These are phyloP conservation scores for Fusarium algeriense DNA, from an alignment of 2,329 filamentous ascomycete species.

Conservation along the genomic window DNA sequence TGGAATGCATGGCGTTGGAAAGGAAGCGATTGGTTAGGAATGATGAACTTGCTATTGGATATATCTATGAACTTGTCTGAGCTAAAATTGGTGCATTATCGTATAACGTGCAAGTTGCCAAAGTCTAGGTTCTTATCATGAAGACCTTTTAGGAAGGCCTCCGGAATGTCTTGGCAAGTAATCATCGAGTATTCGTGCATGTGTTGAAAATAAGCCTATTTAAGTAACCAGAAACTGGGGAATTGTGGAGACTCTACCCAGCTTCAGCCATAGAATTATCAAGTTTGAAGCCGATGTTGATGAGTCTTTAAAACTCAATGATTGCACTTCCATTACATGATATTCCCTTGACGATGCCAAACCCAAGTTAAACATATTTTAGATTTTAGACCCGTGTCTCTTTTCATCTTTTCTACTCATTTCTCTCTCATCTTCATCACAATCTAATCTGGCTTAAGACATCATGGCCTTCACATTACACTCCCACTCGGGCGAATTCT, in stretches of 20 bases:
- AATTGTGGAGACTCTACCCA: conserved; percentile 26
- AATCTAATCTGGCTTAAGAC: background rate
- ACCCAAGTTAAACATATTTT: background rate
- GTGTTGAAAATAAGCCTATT: conserved; percentile 6
- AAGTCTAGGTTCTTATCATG: background rate
- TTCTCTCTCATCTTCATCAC: background rate
- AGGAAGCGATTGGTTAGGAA: conserved; percentile 23
- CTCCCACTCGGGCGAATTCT: conserved; percentile 98
- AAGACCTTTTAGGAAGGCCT: background rate
- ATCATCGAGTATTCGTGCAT: background rate
- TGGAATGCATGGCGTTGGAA: conserved; percentile 33
- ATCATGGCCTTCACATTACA: conserved; percentile 97
- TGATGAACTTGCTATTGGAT: background rate
- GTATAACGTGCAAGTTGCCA: background rate
- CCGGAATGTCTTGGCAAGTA: background rate
- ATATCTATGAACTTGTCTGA: background rate
- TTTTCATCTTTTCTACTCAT: background rate
- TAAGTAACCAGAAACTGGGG: background rate
- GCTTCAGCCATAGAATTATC: conserved; percentile 7
- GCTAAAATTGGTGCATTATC: background rate
- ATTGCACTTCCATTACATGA: background rate
- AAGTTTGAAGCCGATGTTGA: conserved; percentile 10
- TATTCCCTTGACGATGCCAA: background rate
- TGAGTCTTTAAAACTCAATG: conserved; percentile 18
- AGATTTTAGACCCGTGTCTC: background rate